Evolutionary conservation across 768 basidiomycete genomes (phyloP), one percentile per base, ranked within the genome.

Genomic region (Cubamyces sp.): DNA sequence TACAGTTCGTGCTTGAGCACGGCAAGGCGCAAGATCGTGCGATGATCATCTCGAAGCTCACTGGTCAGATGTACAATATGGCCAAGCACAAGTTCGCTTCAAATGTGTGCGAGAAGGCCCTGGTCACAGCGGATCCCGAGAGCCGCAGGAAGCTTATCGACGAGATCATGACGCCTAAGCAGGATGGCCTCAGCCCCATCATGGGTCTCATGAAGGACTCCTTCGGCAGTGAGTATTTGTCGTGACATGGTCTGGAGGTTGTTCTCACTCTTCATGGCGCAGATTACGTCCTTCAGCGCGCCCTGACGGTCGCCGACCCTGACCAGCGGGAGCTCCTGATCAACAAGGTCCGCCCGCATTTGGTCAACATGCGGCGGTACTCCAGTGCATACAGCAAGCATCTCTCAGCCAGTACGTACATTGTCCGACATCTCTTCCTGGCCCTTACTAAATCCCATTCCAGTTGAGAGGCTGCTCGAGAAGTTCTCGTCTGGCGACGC

Each of bases 61-160:
- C 81, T 9, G 92, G 92, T 3, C 88, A 92, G 69, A 82, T 98
- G 73, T 73, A 95, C 45, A 79, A 81, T 63, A 86, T 96, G 82
- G 84, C 93, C 0, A 84, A 87, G 54, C 93, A 94, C 73, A 96
- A 96, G 72, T 96, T 92, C 70, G 95, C 94, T 5, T 97, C 95
- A 5, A 98, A 99, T 70, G 96, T 98, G 19, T 91, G 90, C 73
- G 96, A 96, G 76, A 95, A 94, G 74, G 94, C 93, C 5, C 81
- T 96, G 39, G 73, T 87, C 28, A 85, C 81, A 37, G 85, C 90
- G 0, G 82, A 85, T 56, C 37, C 80, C 0, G 87, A 88, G 11
- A 87, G 82, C 63, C 87, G 93, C 47, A 83, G 82, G 9, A 72
- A 75, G 39, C 77, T 98, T 45, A 85, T 98, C 61, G 87, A 92